Evolutionary conservation across 2,329 filamentous ascomycete species (phyloP).

Genomic region (Phialophora chinensis): DNA sequence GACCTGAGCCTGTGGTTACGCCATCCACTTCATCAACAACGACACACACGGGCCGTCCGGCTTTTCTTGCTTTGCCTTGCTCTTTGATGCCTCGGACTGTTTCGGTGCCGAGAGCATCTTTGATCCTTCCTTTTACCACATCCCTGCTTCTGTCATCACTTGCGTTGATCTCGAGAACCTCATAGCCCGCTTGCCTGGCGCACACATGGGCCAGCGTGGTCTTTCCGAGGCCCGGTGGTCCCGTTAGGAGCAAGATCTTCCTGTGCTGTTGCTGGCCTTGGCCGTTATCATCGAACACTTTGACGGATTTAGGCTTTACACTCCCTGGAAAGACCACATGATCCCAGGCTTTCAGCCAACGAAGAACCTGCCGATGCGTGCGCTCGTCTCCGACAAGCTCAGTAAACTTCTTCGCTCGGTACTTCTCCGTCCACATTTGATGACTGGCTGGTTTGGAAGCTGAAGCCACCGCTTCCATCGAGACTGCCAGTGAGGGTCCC

Average conservation of each 20-base stretch:
- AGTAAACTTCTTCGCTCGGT: constrained; percentile 87
- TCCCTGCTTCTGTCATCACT: constrained; percentile 90
- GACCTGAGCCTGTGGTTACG: constrained; percentile 78
- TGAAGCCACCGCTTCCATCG: constrained; percentile 42
- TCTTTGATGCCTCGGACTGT: constrained; percentile 74
- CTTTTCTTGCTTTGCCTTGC: constrained; percentile 65
- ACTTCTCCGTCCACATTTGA: constrained; percentile 92
- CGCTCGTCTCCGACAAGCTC: constrained; percentile 94
- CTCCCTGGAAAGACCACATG: constrained; percentile 85
- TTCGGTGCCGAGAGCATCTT: constrained; percentile 90
- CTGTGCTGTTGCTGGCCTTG: constrained; percentile 78
- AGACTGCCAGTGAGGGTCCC: constrained; percentile 31
- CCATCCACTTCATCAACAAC: constrained; percentile 97
- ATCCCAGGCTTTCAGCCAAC: constrained; percentile 96
- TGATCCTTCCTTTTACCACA: constrained; percentile 88
- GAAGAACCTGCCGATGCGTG: constrained; percentile 85
- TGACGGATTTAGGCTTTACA: constrained; percentile 57
- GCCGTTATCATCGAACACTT: constrained; percentile 49
- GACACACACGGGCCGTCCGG: constrained; percentile 86
- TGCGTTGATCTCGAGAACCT: constrained; percentile 96
- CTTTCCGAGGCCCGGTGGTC: constrained; percentile 91
- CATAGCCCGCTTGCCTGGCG: constrained; percentile 92
- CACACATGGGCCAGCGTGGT: constrained; percentile 96
- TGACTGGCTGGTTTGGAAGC: constrained; percentile 45
- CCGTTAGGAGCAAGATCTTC: constrained; percentile 88